Percentiles rank a stretch among this genome's conserved stretches.
These are phyloP conservation scores for Entoloma clypeatum DNA, from an alignment of 1,284 basidiomycete genomes.

Conservation along the genomic window DNA sequence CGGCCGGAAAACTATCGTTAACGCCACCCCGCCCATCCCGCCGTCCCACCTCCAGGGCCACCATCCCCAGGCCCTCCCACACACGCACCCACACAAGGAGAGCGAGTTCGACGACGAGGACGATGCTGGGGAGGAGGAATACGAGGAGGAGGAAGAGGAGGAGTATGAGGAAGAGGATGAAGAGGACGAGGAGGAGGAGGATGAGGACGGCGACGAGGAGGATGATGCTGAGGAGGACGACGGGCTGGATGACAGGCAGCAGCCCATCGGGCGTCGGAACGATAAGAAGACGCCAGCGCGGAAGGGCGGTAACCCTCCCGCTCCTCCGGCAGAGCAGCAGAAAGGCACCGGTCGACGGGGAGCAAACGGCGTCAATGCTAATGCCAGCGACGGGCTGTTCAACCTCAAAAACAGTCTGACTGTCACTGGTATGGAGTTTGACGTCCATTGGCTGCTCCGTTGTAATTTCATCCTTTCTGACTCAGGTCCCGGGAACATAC, in stretches of 20 bases:
- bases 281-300: slow-evolving; percentile 12
- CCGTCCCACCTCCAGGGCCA: slow-evolving; percentile 17
- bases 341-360: slow-evolving; percentile 16
- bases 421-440: slow-evolving; percentile 66
- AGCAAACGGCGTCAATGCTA: slow-evolving; percentile 28
- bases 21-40: slow-evolving; percentile 12
- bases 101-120: slow-evolving; percentile 67
- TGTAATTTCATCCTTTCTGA: slow-evolving; percentile 11
- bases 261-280: slow-evolving; percentile 3
- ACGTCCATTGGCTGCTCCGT: slow-evolving; percentile 1
- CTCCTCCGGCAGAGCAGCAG: slow-evolving; percentile 15
- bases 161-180: slow-evolving; percentile 64
- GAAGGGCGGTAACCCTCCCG: slow-evolving; percentile 11
- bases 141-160: slow-evolving; percentile 60
- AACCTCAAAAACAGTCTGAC: slow-evolving; percentile 77
- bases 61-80: slow-evolving; percentile 23
- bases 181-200: slow-evolving; percentile 63
- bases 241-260: slow-evolving; percentile 37
- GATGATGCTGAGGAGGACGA: slow-evolving; percentile 43
- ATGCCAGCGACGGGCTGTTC: slow-evolving; percentile 62
- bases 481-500: slow-evolving; percentile 77
- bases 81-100: slow-evolving; percentile 33
- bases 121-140: slow-evolving; percentile 55
- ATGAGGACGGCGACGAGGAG: slow-evolving; percentile 56
- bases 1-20: slow-evolving; percentile 37